Evolutionary conservation across 495 filamentous ascomycete species (phyloP).

Genomic region (Evernia prunastri): DNA sequence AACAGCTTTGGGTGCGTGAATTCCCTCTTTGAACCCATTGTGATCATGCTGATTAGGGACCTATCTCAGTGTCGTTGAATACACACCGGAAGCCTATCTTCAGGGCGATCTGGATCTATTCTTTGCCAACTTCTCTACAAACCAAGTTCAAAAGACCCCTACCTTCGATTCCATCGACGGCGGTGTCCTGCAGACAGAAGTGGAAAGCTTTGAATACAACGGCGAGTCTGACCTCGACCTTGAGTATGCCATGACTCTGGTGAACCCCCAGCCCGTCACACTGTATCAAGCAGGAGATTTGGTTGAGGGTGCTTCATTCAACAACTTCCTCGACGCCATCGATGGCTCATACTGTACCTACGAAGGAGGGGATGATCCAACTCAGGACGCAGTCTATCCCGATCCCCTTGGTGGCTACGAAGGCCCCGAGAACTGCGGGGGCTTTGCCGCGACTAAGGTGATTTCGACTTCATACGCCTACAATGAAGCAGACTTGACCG

Average conservation of each 20-base stretch:
- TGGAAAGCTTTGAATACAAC: slow-evolving; percentile 26
- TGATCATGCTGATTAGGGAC: neutral
- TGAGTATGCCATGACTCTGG: slow-evolving; percentile 44
- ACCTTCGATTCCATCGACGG: slow-evolving; percentile 41
- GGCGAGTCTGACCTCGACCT: slow-evolving; percentile 50
- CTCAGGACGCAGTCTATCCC: slow-evolving; percentile 46
- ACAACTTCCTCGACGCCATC: slow-evolving; percentile 53
- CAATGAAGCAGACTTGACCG: slow-evolving; percentile 46
- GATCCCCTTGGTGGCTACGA: slow-evolving; percentile 47
- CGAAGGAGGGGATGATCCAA: slow-evolving; percentile 42
- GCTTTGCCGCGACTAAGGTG: slow-evolving; percentile 52
- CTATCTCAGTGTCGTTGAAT: slow-evolving; percentile 38
- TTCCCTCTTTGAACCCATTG: neutral
- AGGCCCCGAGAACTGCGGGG: slow-evolving; percentile 55
- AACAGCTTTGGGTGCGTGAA: slow-evolving; percentile 42
- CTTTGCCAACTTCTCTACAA: slow-evolving; percentile 45
- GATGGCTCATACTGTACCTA: slow-evolving; percentile 53
- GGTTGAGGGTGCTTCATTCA: slow-evolving; percentile 42
- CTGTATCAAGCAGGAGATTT: slow-evolving; percentile 56
- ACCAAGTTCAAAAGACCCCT: slow-evolving; percentile 40
- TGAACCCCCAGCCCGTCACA: slow-evolving; percentile 54
- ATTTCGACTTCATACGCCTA: slow-evolving; percentile 54
- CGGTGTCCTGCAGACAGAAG: slow-evolving; percentile 31
- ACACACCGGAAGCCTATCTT: slow-evolving; percentile 35
- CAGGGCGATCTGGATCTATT: slow-evolving; percentile 56